Conservation (phyloP, 2,329 filamentous ascomycete genomes). For the Aspergillus quadricinctus region DNA sequence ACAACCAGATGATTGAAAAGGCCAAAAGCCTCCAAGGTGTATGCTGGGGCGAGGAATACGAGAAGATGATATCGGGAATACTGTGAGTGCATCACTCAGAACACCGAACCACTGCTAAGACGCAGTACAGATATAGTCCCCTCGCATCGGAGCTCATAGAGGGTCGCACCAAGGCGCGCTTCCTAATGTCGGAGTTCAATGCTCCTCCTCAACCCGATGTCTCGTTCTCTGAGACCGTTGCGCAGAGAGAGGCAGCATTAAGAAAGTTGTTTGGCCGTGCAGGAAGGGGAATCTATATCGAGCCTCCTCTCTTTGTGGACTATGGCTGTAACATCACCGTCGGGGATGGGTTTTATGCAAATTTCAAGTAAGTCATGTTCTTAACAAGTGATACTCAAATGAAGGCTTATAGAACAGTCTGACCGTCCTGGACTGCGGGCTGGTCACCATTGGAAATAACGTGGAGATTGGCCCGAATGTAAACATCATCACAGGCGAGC, state of each 20-base stretch:
- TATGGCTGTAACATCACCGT: not conserved
- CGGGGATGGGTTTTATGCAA: constrained; percentile 15
- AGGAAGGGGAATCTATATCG: not conserved
- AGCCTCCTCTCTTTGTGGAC: not conserved
- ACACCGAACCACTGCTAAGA: not conserved
- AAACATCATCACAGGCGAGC: constrained; percentile 47
- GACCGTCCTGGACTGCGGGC: constrained; percentile 47
- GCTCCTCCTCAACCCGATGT: not conserved
- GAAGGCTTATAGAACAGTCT: constrained; percentile 44
- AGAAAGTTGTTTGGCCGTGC: not conserved
- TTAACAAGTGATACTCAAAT: constrained; percentile 23
- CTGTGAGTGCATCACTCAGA: constrained; percentile 11
- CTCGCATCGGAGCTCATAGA: not conserved
- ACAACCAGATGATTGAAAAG: not conserved
- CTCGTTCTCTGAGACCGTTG: not conserved
- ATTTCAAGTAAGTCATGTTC: constrained; percentile 11
- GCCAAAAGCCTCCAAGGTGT: not conserved
- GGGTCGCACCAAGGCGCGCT: not conserved
- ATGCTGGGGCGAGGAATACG: not conserved
- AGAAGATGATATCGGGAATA: not conserved
- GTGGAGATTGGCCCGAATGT: constrained; percentile 51
- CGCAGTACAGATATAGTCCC: not conserved
- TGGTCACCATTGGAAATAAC: constrained; percentile 48
- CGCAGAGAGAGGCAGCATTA: not conserved
- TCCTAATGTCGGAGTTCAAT: not conserved